These are phyloP conservation scores for Trametes hirsuta DNA, from an alignment of 1,284 basidiomycete genomes.

Conservation along the genomic window DNA sequence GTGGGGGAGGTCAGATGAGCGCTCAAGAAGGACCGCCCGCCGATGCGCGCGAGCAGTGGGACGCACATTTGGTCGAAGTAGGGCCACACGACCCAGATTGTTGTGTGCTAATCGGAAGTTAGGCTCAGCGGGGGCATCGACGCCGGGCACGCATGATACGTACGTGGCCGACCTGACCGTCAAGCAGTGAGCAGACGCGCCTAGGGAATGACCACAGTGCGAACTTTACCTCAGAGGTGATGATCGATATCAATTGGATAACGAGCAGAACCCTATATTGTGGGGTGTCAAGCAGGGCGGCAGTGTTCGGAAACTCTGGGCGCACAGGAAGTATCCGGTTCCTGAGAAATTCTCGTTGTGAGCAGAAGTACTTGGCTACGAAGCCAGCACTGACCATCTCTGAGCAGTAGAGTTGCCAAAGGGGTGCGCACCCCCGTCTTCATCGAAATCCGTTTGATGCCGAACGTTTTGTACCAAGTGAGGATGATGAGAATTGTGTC, in stretches of 20 bases:
- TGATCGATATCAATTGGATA: constrained; percentile 9
- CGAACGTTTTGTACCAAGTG: constrained; percentile 17
- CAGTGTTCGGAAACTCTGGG: not conserved
- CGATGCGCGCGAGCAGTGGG: not conserved
- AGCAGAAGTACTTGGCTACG: too few species aligned
- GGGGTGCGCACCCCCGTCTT: constrained; percentile 2
- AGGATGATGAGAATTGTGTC: constrained; percentile 12
- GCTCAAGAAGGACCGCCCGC: not conserved
- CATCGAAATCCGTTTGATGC: not conserved
- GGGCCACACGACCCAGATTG: constrained; percentile 15
- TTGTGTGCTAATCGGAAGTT: not conserved
- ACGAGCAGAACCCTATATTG: constrained; percentile 2
- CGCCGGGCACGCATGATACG: not conserved
- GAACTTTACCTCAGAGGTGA: constrained; percentile 5
- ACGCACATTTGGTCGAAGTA: constrained; percentile 18
- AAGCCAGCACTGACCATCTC: constrained; percentile 11
- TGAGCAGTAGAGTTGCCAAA: constrained; percentile 9
- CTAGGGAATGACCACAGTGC: too few species aligned
- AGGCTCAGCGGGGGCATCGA: not conserved
- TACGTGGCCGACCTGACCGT: constrained; percentile 4
- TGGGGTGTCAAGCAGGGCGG: not conserved
- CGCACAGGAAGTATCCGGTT: constrained; percentile 18
- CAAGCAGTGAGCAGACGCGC: not conserved
- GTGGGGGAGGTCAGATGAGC: not conserved
- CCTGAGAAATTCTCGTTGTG: not conserved